A percentile compares a stretch with the other conserved stretches of the same genome.
Conservation (phyloP, 208 protist genomes). For the Tritrichomonas foetus region DNA sequence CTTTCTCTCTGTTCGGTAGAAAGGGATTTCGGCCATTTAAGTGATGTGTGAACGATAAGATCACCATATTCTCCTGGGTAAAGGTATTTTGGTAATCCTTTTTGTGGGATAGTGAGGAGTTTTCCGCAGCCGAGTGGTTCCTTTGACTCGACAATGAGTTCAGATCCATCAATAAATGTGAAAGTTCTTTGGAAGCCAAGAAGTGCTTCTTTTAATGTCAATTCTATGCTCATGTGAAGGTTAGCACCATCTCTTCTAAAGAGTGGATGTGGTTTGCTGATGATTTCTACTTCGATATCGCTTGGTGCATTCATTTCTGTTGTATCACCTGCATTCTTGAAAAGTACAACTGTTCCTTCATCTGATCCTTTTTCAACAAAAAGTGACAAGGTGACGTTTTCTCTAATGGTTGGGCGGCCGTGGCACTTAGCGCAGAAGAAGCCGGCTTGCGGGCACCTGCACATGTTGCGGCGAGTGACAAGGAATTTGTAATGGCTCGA, state of each 20-base stretch:
- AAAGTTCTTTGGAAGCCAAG: not conserved
- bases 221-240: not conserved
- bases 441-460: not conserved
- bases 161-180: not conserved
- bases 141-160: not conserved
- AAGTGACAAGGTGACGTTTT: not conserved
- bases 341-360: not conserved
- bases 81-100: not conserved
- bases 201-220: not conserved
- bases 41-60: not conserved
- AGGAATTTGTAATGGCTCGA: not conserved
- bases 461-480: not conserved
- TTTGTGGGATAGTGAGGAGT: not conserved
- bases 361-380: not conserved
- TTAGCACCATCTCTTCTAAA: not conserved
- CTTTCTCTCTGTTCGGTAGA: not conserved
- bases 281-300: conserved; percentile 28
- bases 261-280: not conserved
- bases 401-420: not conserved
- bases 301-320: not conserved
- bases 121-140: not conserved
- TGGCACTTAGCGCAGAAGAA: not conserved
- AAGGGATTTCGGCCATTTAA: not conserved
- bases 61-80: conserved; percentile 14
- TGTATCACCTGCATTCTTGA: not conserved